Base-by-base conservation (phyloP, 2,329 filamentous ascomycete genomes). In the Rhynchosporium secalis region DNA sequence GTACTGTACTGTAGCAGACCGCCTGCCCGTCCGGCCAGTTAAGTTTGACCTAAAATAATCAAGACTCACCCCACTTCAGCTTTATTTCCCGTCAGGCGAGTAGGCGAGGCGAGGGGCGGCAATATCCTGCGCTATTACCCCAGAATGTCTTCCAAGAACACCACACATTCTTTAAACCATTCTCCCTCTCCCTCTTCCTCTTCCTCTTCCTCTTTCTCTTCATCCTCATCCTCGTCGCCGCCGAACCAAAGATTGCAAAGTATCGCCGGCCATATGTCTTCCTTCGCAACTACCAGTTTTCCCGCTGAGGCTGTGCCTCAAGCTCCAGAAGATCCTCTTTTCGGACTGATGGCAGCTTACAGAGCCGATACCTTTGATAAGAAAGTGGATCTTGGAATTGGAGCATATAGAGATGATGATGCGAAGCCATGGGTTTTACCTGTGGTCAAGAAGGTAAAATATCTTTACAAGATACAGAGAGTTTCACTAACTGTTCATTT, bases 371-470 rank as follows among this genome's bases (percentile, higher is more conserved):
- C 84, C 65, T 83, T 81, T 76, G 77, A 82, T 62, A 86, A 91
- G 77, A 99, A 99, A 80, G 90, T 99, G 69, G 95, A 99, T 78
- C 79, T 99, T 78, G 86, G 86, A 62, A 87, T 98, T 79, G 95
- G 95, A 71, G 95, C 95, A 63, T 99, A 99, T 79, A 85, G 95
- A 75, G 95, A 96, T 74, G 83, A 98, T 79, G 89, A 93, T 75
- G 94, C 92, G 65, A 98, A 98, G 81, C 95, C 95, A 3, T 99
- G 95, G 95, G 87, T 99, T 65, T 79, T 99, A 66, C 94, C 95
- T 26, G 94, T 98, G 2, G 94, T 98, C 65, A 96, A 92, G 80
- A 96, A 96, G 90, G 94, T 96, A 80, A 74, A 2, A 40, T 80
- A 61, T 41, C 9, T 31, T 20, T 54, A n/a, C 31, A 49, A 20